These are phyloP conservation scores for Desmodesmus armatus DNA, from an alignment of 139 green algal genomes.

Conservation along the genomic window DNA sequence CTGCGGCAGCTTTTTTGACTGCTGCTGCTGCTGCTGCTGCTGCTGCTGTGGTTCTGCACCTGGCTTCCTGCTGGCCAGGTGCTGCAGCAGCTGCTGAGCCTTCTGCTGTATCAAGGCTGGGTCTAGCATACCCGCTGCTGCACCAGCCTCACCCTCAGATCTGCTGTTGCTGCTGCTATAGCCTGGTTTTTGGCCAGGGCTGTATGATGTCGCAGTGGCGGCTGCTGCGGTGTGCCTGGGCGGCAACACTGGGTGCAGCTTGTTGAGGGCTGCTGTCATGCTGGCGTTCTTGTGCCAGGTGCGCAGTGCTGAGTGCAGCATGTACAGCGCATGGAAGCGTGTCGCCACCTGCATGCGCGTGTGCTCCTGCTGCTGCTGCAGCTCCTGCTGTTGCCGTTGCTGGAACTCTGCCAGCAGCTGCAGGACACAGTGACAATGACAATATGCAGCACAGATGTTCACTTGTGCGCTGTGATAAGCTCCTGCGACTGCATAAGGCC, in stretches of 20 bases:
- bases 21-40: no score
- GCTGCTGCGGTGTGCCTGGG: no score
- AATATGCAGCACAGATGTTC: background rate
- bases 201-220: no score
- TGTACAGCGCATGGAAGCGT: background rate
- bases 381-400: constrained; percentile 8
- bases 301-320: background rate
- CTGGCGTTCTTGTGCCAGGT: constrained; percentile 6
- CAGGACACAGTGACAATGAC: background rate
- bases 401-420: background rate
- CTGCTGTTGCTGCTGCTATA: background rate
- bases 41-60: no score
- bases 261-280: constrained; percentile 30
- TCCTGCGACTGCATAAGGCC: no score
- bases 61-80: no score
- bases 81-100: background rate
- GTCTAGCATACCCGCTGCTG: background rate
- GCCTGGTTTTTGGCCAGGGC: no score
- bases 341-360: background rate
- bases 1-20: no score
- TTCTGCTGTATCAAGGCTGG: background rate
- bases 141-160: background rate
- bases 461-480: no score
- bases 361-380: background rate
- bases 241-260: background rate